phyloP scores from a whole-genome alignment of 345 rosid species.

The Durio zibethinus region DNA sequence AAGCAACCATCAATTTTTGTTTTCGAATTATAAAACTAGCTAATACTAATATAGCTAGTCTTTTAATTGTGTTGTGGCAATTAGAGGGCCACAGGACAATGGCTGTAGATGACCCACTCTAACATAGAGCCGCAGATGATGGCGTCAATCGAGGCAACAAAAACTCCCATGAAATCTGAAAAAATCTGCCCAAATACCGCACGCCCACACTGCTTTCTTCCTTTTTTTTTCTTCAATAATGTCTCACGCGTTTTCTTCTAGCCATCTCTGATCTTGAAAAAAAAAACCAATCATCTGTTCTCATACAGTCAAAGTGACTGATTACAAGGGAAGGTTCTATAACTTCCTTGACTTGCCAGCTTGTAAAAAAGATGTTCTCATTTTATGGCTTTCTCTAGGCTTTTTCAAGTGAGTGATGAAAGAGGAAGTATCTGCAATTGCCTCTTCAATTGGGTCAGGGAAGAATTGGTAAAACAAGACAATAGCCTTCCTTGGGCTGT shows the following conservation, averaged over 20 bases:
- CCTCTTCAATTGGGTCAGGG: background rate
- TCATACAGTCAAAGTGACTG: background rate
- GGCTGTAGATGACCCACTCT: background rate
- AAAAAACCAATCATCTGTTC: background rate
- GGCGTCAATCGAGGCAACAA: conserved; percentile 28
- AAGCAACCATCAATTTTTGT: too few relatives aligned
- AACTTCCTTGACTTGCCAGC: background rate
- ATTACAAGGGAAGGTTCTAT: too few relatives aligned
- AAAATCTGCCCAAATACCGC: conserved; percentile 3
- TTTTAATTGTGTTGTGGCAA: background rate
- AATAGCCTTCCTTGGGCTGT: background rate
- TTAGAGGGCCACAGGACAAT: background rate
- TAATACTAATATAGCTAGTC: too few relatives aligned
- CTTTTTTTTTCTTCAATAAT: background rate
- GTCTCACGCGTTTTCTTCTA: conserved; percentile 19
- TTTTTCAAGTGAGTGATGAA: background rate
- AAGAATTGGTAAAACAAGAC: background rate
- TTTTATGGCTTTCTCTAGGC: background rate
- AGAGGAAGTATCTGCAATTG: background rate
- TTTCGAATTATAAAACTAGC: too few relatives aligned
- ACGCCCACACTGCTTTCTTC: conserved; percentile 13
- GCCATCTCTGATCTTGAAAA: background rate
- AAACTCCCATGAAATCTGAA: background rate
- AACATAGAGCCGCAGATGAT: background rate
- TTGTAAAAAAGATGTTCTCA: background rate